phyloP scores from a whole-genome alignment of 306 rosid genomes.

The Crotalaria pallida region DNA sequence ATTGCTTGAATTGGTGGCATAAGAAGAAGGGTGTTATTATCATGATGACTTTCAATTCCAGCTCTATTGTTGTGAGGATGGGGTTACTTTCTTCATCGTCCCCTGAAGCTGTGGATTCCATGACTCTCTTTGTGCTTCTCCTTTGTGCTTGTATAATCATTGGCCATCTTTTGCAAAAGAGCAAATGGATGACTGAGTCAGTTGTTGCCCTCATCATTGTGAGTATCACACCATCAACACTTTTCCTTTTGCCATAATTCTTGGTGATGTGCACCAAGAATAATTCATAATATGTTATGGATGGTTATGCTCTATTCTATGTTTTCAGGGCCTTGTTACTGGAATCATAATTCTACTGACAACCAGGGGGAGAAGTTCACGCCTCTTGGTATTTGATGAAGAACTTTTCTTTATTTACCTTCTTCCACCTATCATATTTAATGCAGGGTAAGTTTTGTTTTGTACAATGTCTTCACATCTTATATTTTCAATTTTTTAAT shows the following conservation, averaged over 20 bases:
- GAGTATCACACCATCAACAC: conserved; percentile 21
- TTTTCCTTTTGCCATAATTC: background rate
- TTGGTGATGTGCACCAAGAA: too few relatives aligned
- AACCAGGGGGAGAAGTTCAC: conserved; percentile 49
- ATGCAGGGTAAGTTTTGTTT: conserved; percentile 59
- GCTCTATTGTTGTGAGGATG: conserved; percentile 9
- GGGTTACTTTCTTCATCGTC: background rate
- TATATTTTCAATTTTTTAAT: background rate
- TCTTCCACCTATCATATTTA: conserved; percentile 71
- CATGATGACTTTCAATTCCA: conserved; percentile 29
- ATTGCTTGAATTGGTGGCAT: background rate
- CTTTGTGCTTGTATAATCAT: conserved; percentile 46
- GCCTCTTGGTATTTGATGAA: conserved; percentile 41
- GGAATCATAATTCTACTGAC: conserved; percentile 48
- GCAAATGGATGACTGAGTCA: conserved; percentile 54
- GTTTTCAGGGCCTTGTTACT: conserved; percentile 46
- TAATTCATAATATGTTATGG: background rate
- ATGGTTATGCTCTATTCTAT: background rate
- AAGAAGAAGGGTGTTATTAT: background rate
- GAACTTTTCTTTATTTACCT: conserved; percentile 60
- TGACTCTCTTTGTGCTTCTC: conserved; percentile 51
- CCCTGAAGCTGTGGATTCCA: conserved; percentile 26
- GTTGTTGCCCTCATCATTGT: conserved; percentile 52
- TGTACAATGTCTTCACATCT: background rate
- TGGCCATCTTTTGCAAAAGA: conserved; percentile 60